These are phyloP conservation scores for Suillus ampliporus DNA, from an alignment of 768 basidiomycete species.

Conservation along the genomic window DNA sequence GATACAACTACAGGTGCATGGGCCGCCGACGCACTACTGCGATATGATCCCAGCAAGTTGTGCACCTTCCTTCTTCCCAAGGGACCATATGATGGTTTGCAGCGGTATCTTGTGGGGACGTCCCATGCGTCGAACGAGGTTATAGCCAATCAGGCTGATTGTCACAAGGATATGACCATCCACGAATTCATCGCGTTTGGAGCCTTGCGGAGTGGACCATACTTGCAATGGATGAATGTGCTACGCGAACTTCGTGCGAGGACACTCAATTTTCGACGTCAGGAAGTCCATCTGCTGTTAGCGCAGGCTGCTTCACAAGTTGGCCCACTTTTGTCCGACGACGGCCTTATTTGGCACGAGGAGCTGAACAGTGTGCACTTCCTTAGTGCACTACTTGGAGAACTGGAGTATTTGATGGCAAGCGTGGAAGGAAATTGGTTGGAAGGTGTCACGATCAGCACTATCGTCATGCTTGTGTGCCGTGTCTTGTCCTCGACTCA, in stretches of 20 bases:
- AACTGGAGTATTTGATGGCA: conserved; percentile 40
- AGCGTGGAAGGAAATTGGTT: conserved; percentile 50
- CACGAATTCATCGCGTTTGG: conserved; percentile 55
- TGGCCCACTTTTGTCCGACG: conserved; percentile 33
- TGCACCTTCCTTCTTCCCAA: conserved; percentile 42
- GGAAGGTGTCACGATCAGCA: conserved; percentile 38
- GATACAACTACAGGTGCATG: conserved; percentile 29
- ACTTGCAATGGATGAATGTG: conserved; percentile 59
- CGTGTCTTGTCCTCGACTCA: conserved; percentile 42
- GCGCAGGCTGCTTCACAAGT: conserved; percentile 52
- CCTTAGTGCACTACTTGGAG: conserved; percentile 41
- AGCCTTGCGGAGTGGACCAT: conserved; percentile 48
- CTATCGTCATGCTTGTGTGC: conserved; percentile 38
- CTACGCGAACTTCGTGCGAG: conserved; percentile 46
- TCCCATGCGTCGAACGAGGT: conserved; percentile 49
- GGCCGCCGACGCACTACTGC: conserved; percentile 15
- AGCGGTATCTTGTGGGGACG: conserved; percentile 41
- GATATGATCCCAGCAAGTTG: conserved; percentile 1
- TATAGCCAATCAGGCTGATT: conserved; percentile 48
- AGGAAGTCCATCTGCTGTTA: conserved; percentile 49
- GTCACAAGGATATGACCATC: conserved; percentile 44
- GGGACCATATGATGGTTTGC: conserved; percentile 41
- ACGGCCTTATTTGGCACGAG: conserved; percentile 45
- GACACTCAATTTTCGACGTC: conserved; percentile 43
- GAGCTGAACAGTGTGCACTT: conserved; percentile 42